Evolutionary conservation across 129 eudicot species (phyloP).

Genomic region (Ambrosia trifida): DNA sequence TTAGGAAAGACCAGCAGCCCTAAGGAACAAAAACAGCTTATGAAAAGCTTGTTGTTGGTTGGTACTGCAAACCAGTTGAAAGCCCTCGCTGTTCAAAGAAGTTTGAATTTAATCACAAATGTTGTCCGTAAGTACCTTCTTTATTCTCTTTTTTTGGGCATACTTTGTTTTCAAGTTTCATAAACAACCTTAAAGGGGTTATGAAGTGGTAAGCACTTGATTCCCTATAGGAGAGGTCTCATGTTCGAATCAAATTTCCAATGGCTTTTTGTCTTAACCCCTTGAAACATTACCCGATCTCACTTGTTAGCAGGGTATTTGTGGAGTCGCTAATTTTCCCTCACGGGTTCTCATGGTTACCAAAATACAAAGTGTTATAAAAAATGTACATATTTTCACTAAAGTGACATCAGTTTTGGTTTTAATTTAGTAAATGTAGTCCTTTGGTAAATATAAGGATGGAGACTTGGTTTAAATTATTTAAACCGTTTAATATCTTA

Average conservation of each 20-base stretch:
- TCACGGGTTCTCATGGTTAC: not conserved
- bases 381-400: not conserved
- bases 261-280: too few species aligned
- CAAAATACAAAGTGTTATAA: too few species aligned
- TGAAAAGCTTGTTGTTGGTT: conserved; percentile 72
- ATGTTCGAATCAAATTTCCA: too few species aligned
- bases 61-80: conserved; percentile 81
- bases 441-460: not conserved
- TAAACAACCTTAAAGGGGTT: too few species aligned
- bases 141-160: not conserved
- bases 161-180: conserved; percentile 7
- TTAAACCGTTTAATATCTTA: too few species aligned
- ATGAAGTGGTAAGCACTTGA: too few species aligned
- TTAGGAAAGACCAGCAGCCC: conserved; percentile 78
- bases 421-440: not conserved
- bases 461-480: not conserved
- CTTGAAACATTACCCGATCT: too few species aligned
- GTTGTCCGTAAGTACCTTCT: conserved; percentile 57
- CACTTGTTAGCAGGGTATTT: too few species aligned
- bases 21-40: conserved; percentile 92
- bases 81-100: conserved; percentile 82
- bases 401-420: not conserved
- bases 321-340: not conserved
- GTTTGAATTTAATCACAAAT: conserved; percentile 81
- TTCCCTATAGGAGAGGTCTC: too few species aligned